Base-by-base conservation (phyloP, 805 yeast species). In the Ogataea nakhonphanomensis region DNA sequence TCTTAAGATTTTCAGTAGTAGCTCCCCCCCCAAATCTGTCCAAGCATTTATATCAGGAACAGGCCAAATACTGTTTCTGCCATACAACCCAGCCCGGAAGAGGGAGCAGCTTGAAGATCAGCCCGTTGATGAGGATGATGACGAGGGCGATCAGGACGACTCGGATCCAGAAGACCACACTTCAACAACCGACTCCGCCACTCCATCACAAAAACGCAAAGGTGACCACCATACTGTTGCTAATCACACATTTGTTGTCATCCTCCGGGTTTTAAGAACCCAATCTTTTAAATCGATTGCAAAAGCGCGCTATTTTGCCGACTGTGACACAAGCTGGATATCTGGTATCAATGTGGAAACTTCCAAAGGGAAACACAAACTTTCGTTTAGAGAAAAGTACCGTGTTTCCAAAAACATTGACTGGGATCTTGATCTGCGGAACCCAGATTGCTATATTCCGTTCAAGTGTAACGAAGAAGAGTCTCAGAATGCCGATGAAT, bases 231-330 rank as follows among this genome's bases (percentile, higher is more conserved):
- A 57, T 39, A 56, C 49, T 25, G 59, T 55, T 3, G 50, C 65
- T 2, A 57, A 74, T 17, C 81, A 75, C 55, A 72, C 77, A 1
- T 74, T 76, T 57, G 78, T 73, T 0, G 68, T 74, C 8, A 66
- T 76, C 9, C 50, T 76, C 2, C 76, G 73, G 48, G 52, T 76
- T 2, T 53, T 61, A 8, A 71, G 67, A 46, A 67, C 65, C 23
- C 64, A 66, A 11, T 49, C 65, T 2, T 52, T 73, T 11, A 62
- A 60, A 25, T 59, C 66, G n/a, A 41, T 45, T 3, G 55, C 73
- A 7, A 61, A 58, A 27, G 66, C 73, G 25, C 69, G 64, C 39
- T 71, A 74, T 45, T 65, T 58, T 46, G 67, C 76, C 3, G 49
- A 59, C 11, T 78, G 78, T 3, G 41, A 51, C 3, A 53, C 74